A percentile compares a stretch with the other conserved stretches of the same genome.
phyloP scores from a whole-genome alignment of 108 stramenopile species.

The Cyclotella cryptica region DNA sequence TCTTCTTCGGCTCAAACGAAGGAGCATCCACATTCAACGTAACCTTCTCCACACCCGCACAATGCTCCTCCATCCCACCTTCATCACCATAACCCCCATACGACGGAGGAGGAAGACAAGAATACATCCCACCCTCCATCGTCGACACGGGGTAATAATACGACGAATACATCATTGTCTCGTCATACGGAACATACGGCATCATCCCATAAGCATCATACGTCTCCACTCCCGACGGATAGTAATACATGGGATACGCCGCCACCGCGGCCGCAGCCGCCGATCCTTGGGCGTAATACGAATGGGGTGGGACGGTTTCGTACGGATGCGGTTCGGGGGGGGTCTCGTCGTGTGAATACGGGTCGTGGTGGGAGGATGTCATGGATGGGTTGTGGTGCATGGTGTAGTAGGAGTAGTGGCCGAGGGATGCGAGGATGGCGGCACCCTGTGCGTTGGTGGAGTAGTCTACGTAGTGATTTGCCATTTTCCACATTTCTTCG shows the following conservation, averaged over 20 bases:
- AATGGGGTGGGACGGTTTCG: neutral
- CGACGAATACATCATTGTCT: too few relatives aligned
- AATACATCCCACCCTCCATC: neutral
- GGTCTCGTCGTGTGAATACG: too few relatives aligned
- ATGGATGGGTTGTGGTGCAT: too few relatives aligned
- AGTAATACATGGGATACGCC: slow-evolving; percentile 7
- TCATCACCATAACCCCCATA: neutral
- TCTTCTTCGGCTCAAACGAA: slow-evolving; percentile 30
- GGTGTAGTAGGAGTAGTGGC: too few relatives aligned
- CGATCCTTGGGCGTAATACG: neutral
- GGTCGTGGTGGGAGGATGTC: too few relatives aligned
- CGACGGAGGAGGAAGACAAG: neutral
- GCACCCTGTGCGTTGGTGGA: slow-evolving; percentile 30
- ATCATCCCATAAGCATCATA: slow-evolving; percentile 6
- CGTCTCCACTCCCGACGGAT: neutral
- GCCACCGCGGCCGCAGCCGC: neutral
- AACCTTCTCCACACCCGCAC: neutral
- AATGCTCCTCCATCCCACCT: neutral
- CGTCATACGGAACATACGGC: neutral
- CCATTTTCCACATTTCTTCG: neutral
- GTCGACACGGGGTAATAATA: neutral
- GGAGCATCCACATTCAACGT: slow-evolving; percentile 37
- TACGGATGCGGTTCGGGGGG: neutral
- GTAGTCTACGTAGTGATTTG: neutral
- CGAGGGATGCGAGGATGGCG: slow-evolving; percentile 24